Evolutionary conservation across 1,139 yeast species (phyloP), one percentile per base, ranked within the genome.

Genomic region (Yamadazyma siamensis): DNA sequence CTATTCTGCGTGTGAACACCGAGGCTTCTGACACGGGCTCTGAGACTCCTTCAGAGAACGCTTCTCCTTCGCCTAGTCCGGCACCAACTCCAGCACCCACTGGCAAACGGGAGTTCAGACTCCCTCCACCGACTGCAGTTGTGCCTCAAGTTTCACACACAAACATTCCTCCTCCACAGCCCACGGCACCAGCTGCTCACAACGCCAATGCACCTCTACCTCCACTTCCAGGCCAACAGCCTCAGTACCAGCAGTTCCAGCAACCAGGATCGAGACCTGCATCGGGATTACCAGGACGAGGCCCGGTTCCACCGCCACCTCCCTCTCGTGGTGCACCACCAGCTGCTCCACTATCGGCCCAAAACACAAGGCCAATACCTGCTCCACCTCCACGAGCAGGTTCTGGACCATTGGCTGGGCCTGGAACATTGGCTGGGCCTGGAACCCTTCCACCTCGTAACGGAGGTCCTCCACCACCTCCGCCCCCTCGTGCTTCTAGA

Each of bases 111-210:
- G 49, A 35, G 24, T 56, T 54, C 36, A 47, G 56, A 38, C 41
- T 56, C 17, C 61, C 62, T 6, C 62, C 61, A n/a, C 25, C 48
- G 4, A 35, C 38, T 16, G 56, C 55, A 3, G 35, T 39, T 3
- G 47, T 53, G n/a, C 59, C 59, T 4, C 59, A 65, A 10, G 57
- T 59, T 9, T 56, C 59, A n/a, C 55, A 58, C 16, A 51, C 63
- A 3, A 54, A 59, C 19, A 50, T 59, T 6, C 54, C 47, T 6
- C 46, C 49, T 3, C 49, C 30, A 14, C 23, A 20, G 16, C 23
- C 13, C 6, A 15, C 25, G 13, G n/a, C 21, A n/a, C 21, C 23
- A 21, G 13, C 16, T 15, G 21, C 15, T 6, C 14, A 7, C 3
- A 18, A 11, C 15, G 16, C 20, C 16, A 19, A 27, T 16, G 19